Conservation (phyloP, 1,284 basidiomycete species). For the Phenoliferia sp. region DNA sequence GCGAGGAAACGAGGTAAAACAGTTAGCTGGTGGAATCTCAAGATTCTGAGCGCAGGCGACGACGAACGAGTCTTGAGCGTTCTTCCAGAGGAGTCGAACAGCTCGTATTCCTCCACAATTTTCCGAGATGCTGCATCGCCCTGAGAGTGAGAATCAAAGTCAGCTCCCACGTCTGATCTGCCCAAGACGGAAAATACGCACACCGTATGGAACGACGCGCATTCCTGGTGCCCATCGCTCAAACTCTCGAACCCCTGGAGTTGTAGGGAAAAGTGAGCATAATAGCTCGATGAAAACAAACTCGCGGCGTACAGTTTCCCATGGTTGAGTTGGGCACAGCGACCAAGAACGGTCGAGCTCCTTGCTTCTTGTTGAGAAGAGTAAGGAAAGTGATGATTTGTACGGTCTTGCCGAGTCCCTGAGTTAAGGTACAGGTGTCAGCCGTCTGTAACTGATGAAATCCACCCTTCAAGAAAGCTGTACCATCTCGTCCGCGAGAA, state of each 20-base stretch:
- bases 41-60: neutral
- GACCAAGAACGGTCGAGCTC: constrained; percentile 73
- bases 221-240: constrained; percentile 81
- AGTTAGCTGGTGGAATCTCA: constrained; percentile 37
- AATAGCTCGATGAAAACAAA: neutral
- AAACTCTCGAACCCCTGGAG: constrained; percentile 61
- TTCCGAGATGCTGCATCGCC: constrained; percentile 52
- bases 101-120: constrained; percentile 74
- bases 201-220: constrained; percentile 66
- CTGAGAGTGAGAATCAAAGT: neutral
- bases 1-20: constrained; percentile 59
- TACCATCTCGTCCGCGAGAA: constrained; percentile 97
- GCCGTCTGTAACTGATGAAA: neutral
- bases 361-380: constrained; percentile 57
- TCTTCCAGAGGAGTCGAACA: constrained; percentile 56
- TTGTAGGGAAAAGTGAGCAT: neutral
- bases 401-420: constrained; percentile 77
- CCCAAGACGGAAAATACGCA: neutral
- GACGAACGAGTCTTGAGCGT: constrained; percentile 35
- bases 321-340: constrained; percentile 93
- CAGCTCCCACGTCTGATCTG: neutral
- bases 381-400: constrained; percentile 81
- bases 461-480: neutral
- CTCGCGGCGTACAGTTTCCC: constrained; percentile 58
- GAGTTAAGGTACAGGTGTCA: neutral